Base-by-base conservation (phyloP, 176 grass and related monocot species). In the Bromus sterilis region DNA sequence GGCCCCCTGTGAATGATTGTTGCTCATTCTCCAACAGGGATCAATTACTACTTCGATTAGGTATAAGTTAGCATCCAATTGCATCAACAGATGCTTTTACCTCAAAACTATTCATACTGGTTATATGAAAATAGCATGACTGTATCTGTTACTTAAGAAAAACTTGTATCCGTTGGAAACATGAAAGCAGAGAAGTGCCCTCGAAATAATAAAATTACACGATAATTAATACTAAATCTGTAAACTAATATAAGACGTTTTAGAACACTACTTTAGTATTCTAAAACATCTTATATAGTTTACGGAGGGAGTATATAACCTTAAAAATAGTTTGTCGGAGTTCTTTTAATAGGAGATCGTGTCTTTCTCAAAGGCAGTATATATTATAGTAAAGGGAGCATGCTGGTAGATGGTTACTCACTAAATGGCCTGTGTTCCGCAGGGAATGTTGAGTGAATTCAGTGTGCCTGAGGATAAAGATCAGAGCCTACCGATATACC, bases 371-470 rank as follows among this genome's bases (percentile, higher is more conserved):
- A 73, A 73, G 28, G 28, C 14, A 4, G 4, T 4, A 49, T 51
- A 49, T 44, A 49, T 73, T 72, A 28, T 73, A 21, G 9, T 73
- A 49, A 28, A 73, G 42, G 26, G 14, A 49, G 43, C 11, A 32
- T 20, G 41, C 60, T 76, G 25, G 71, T 69, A 75, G 36, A 74
- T 62, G 23, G 11, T 70, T 76, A 60, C 61, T 83, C 24, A 78
- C 26, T 69, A 34, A 6, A n/a, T 80, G 14, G 11, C 44, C 66
- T 81, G 51, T 86, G 31, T 72, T 59, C 25, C 72, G 31, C 43
- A 94, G 89, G 91, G 91, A 57, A 90, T 91, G 60, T 13, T 97
- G 5, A 81, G 85, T 82, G 94, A 97, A 90, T 97, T 97, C 88
- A 73, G 55, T 49, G 81, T 84, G 41, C 91, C 91, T 28, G 78